Base-by-base conservation (phyloP, 495 filamentous ascomycete species). In the Penicillium bialowiezense region DNA sequence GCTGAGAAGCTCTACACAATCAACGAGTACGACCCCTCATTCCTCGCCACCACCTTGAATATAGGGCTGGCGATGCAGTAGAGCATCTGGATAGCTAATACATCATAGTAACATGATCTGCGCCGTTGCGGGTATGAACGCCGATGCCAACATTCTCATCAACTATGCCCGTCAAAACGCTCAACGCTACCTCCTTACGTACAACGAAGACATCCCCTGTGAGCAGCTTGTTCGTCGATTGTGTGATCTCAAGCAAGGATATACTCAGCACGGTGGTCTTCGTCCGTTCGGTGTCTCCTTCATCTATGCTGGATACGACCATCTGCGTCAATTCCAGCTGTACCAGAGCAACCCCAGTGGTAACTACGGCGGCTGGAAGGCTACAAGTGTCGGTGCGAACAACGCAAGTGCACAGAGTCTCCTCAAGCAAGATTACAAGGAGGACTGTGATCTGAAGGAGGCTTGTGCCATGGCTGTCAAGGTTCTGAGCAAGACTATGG, bases 281-380 rank as follows among this genome's bases (percentile, higher is more conserved):
- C 87, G 93, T 54, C 93, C 93, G 18, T 99, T 99, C 60, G 93
- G 93, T 71, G 93, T 99, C 37, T 96, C 90, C 31, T 97, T 99
- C 82, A 97, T 99, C 79, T 99, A 99, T 68, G 93, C 93, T 41
- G 93, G 93, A 49, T 99, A 89, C 77, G 93, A 99, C 63, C 85
- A 87, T 36, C 88, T 91, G 65, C 83, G 90, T 50, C 86, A 97
- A 64, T 99, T 99, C 79, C 93, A 99, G 76, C 80, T 99, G 50
- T 99, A 99, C 78, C 90, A 97, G 69, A 96, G 91, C 79, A 99
- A 99, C 72, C 93, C 93, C n/a, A 95, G 88, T 60, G 93, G 93
- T 51, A 99, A 99, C 74, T 99, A 99, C 63, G 93, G 93, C 43
- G 93, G 93, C 39, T 99, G 93, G 93, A 97, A 97, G 74, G 93